phyloP scores from a whole-genome alignment of 148 eudicot species.

The Camellia granthamiana region DNA sequence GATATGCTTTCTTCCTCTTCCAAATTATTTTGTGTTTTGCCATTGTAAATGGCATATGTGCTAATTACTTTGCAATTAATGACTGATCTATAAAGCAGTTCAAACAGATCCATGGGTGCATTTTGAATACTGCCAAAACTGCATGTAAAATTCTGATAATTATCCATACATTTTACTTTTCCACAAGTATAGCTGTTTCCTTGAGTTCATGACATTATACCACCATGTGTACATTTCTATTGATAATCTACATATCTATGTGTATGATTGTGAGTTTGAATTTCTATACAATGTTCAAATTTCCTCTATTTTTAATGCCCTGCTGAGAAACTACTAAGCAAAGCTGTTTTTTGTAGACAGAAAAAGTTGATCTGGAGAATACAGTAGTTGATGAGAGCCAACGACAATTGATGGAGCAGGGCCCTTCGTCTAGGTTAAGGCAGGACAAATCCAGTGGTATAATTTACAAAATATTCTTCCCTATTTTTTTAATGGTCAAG shows the following conservation, averaged over 20 bases:
- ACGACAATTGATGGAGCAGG: slow-evolving; percentile 61
- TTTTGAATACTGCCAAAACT: neutral
- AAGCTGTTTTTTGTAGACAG: slow-evolving; percentile 57
- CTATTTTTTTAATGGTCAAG: neutral
- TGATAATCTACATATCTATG: neutral
- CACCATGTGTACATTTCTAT: neutral
- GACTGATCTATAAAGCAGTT: neutral
- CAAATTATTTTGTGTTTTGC: neutral
- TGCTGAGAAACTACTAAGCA: neutral
- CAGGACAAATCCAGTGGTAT: slow-evolving; percentile 81
- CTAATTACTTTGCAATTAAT: neutral
- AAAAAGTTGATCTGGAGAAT: slow-evolving; percentile 91
- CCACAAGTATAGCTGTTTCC: neutral
- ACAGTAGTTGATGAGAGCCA: slow-evolving; percentile 97
- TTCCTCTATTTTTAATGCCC: neutral
- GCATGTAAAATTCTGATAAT: neutral
- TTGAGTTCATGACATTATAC: neutral
- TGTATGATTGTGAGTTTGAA: neutral
- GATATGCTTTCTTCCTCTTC: neutral
- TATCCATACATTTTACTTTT: neutral
- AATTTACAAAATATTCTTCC: slow-evolving; percentile 11
- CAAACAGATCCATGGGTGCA: neutral
- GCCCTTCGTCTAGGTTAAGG: slow-evolving; percentile 48
- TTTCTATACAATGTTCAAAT: neutral
- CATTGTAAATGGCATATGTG: neutral